phyloP scores from a whole-genome alignment of 768 basidiomycete genomes.

The Lactarius deliciosus region DNA sequence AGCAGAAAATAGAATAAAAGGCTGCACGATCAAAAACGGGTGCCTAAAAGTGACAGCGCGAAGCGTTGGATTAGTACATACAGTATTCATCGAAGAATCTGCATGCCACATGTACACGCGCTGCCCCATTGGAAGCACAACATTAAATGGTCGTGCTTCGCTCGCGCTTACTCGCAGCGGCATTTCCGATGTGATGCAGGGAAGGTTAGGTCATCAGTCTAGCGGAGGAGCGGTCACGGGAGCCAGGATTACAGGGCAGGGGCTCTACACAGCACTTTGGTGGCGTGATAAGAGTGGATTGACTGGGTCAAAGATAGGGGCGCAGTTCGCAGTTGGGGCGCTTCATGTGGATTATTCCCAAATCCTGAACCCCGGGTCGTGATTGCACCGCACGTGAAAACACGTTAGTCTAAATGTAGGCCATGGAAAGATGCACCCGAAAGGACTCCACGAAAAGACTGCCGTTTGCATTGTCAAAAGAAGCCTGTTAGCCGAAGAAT shows the following conservation, averaged over 20 bases:
- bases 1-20: neutral
- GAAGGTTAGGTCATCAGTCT: neutral
- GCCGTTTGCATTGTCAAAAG: slow-evolving; percentile 6
- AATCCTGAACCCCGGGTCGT: neutral
- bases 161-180: neutral
- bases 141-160: neutral
- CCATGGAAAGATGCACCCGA: neutral
- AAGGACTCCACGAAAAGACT: neutral
- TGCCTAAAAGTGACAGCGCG: slow-evolving; percentile 6
- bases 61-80: neutral
- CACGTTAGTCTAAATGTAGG: neutral
- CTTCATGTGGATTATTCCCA: slow-evolving; percentile 3
- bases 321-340: neutral
- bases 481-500: neutral
- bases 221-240: slow-evolving; percentile 4
- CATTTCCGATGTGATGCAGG: slow-evolving; percentile 22
- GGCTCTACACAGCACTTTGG: slow-evolving; percentile 1
- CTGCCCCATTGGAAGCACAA: slow-evolving; percentile 1
- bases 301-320: slow-evolving; percentile 1
- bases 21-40: slow-evolving; percentile 6
- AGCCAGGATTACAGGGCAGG: neutral
- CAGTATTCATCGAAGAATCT: neutral
- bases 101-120: neutral
- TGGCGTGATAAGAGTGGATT: slow-evolving; percentile 21
- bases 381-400: neutral